Evolutionary conservation across 2,329 filamentous ascomycete genomes (phyloP).

Genomic region (Fusarium foetens): DNA sequence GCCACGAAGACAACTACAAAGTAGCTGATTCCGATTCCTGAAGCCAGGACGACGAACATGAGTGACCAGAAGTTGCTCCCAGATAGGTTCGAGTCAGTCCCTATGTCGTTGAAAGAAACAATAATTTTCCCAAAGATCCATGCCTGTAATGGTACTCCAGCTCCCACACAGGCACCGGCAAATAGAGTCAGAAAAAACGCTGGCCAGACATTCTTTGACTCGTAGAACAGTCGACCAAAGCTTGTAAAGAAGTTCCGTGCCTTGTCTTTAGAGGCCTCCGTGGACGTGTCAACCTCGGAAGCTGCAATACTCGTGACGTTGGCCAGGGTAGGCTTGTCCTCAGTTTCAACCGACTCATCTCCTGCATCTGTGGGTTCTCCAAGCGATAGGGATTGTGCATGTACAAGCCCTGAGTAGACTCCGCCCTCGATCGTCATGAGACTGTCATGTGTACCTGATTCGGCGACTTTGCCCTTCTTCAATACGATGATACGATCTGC

Average conservation of each 20-base stretch:
- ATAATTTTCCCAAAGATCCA: constrained; percentile 66
- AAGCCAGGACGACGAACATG: constrained; percentile 71
- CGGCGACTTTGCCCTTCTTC: constrained; percentile 74
- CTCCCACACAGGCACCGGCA: constrained; percentile 56
- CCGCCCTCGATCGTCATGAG: constrained; percentile 70
- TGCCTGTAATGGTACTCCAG: constrained; percentile 62
- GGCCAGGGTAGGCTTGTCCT: constrained; percentile 53
- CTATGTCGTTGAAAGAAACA: constrained; percentile 56
- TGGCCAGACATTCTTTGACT: constrained; percentile 63
- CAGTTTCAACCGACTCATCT: constrained; percentile 51
- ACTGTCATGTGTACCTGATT: constrained; percentile 79
- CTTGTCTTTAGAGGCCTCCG: constrained; percentile 43
- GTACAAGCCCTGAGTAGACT: constrained; percentile 74
- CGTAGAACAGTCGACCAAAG: constrained; percentile 66
- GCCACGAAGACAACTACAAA: constrained; percentile 54
- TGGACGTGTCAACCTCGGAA: constrained; percentile 46
- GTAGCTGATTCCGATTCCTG: constrained; percentile 63
- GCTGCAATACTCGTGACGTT: constrained; percentile 59
- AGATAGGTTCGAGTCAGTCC: constrained; percentile 49
- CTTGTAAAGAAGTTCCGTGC: constrained; percentile 60
- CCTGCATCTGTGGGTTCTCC: constrained; percentile 56
- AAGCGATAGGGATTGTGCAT: constrained; percentile 68
- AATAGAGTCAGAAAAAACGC: constrained; percentile 62
- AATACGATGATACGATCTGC: constrained; percentile 84
- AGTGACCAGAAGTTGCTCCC: constrained; percentile 70